phyloP scores from a whole-genome alignment of 1,284 basidiomycete genomes.

The Leucoagaricus sp. region DNA sequence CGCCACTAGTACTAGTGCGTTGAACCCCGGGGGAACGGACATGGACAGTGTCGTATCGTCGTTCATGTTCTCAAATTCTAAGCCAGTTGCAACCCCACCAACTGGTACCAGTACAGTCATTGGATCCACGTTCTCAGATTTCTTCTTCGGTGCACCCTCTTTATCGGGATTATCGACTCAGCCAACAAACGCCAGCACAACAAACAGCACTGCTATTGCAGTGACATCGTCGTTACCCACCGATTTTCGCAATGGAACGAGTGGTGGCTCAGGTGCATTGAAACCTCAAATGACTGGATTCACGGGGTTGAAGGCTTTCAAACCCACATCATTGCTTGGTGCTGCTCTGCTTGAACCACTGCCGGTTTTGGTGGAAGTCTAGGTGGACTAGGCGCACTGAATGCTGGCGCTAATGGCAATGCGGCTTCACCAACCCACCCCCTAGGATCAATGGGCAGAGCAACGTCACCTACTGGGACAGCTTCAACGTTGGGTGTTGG shows the following conservation, averaged over 20 bases:
- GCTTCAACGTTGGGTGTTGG: conserved; percentile 52
- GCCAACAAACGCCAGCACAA: conserved; percentile 32
- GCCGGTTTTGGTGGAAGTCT: conserved; percentile 27
- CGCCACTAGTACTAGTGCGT: conserved; percentile 37
- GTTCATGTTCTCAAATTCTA: conserved; percentile 49
- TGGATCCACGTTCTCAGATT: conserved; percentile 45
- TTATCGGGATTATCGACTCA: background rate
- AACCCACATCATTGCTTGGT: conserved; percentile 89
- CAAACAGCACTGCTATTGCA: conserved; percentile 44
- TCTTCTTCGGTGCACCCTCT: conserved; percentile 3
- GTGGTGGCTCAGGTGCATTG: conserved; percentile 37
- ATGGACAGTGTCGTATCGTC: conserved; percentile 73
- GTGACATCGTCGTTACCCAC: conserved; percentile 29
- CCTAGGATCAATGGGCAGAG: background rate
- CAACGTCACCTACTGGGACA: conserved; percentile 24
- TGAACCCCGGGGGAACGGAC: conserved; percentile 46
- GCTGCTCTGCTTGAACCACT: conserved; percentile 77
- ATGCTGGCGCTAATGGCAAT: background rate
- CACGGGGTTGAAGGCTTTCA: conserved; percentile 85
- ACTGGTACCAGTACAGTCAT: conserved; percentile 34
- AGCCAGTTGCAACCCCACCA: conserved; percentile 27
- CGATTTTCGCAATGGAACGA: background rate
- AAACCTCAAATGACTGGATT: conserved; percentile 84
- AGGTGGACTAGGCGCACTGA: conserved; percentile 29
- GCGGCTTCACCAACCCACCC: background rate